Evolutionary conservation across 495 filamentous ascomycete genomes (phyloP).

Genomic region (Penicillium ucsense): DNA sequence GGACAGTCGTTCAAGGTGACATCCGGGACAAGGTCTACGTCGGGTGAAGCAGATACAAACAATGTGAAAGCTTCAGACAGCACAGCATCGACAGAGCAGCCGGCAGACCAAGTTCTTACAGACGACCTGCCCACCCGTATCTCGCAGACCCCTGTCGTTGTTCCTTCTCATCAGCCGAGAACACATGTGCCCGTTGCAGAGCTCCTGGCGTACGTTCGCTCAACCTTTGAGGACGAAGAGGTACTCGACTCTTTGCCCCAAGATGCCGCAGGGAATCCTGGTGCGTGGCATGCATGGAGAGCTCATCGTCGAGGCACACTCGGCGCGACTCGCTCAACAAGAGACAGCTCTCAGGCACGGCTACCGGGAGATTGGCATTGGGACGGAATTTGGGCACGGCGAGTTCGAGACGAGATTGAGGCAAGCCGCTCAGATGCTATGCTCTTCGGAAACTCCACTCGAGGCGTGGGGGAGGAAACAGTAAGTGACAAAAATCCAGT

Average conservation of each 20-base stretch:
- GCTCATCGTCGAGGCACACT: constrained; percentile 43
- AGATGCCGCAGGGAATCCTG: constrained; percentile 74
- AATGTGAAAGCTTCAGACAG: not conserved
- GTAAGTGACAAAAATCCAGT: constrained; percentile 30
- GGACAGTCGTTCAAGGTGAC: constrained; percentile 8
- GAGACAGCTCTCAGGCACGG: constrained; percentile 34
- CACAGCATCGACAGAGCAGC: not conserved
- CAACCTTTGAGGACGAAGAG: constrained; percentile 64
- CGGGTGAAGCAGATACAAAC: not conserved
- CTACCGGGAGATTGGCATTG: constrained; percentile 84
- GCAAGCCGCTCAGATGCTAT: constrained; percentile 67
- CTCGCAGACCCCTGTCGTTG: constrained; percentile 8
- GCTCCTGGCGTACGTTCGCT: constrained; percentile 69
- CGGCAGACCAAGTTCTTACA: constrained; percentile 1
- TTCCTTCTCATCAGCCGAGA: constrained; percentile 13
- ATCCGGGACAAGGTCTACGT: not conserved
- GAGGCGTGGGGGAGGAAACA: constrained; percentile 55
- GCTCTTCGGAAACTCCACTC: constrained; percentile 54
- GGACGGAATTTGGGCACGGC: constrained; percentile 88
- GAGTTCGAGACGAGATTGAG: constrained; percentile 66
- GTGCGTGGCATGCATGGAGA: constrained; percentile 86
- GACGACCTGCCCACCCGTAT: constrained; percentile 1
- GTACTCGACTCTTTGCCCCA: constrained; percentile 72
- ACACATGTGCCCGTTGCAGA: constrained; percentile 25
- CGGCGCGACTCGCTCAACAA: constrained; percentile 14